Evolutionary conservation across 192 early-diverging fungal genomes (phyloP), one percentile per base, ranked within the genome.

Genomic region (Backusella macrospora): DNA sequence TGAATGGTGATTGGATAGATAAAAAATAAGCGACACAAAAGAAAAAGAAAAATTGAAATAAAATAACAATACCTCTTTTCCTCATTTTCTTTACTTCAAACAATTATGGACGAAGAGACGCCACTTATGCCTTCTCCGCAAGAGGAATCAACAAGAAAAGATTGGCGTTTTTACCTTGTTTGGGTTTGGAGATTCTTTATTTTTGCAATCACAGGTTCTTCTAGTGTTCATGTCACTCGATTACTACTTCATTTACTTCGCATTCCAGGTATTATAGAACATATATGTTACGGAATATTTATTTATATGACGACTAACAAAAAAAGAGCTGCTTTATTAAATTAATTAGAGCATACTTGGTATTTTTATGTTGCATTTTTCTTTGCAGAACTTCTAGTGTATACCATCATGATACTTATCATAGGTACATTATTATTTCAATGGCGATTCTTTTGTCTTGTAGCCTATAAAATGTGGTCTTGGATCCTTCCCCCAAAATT

Each of bases 161-260:
- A 52, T n/a, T 23, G 49, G 49, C 49, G n/a, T 9, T 23, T 59
- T 15, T 21, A 37, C 5, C 43, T 66, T 45, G 12, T 45, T n/a
- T 74, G 62, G 66, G 9, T 34, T 14, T 71, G 44, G 70, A 18
- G 70, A 13, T 13, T 71, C 70, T 39, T 21, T 21, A 71, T 71
- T 38, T 71, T 71, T 21, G 70, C 46, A 26, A 46, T 71, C 5
- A 71, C 70, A 40, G 70, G 70, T 21, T 71, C 70, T 39, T 59
- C 70, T 26, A 71, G 70, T 59, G 70, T 71, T 39, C 10, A 13
- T 46, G 70, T 71, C 48, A 71, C 70, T 12, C 46, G 70, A 6
- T 9, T 23, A 9, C n/a, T 71, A 5, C 38, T 71, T 63, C 72
- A 49, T 52, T 52, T 52, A 18, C n/a, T 18, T 9, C 49, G 18